Percentiles rank a stretch among this genome's conserved stretches.
Conservation (phyloP, 2,329 filamentous ascomycete genomes). For the Pseudogymnoascus sp. region DNA sequence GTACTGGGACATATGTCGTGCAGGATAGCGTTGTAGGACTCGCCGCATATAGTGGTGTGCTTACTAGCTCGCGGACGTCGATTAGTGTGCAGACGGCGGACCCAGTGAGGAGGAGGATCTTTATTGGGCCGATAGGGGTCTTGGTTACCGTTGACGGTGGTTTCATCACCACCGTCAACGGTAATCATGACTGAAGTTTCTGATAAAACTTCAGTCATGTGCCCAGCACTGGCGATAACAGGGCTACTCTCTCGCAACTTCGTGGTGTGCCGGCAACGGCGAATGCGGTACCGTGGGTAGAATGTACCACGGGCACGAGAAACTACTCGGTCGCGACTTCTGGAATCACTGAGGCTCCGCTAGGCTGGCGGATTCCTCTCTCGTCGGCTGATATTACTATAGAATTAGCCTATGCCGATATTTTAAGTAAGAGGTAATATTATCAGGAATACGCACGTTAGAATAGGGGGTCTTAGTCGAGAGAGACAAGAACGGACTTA, state of each 20-base stretch:
- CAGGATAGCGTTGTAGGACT: conserved; percentile 37
- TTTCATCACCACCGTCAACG: conserved; percentile 31
- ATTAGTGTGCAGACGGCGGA: conserved; percentile 36
- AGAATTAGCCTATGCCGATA: background rate
- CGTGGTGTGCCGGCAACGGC: background rate
- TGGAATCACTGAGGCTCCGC: background rate
- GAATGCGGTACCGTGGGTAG: background rate
- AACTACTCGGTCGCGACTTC: background rate
- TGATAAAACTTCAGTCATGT: conserved; percentile 32
- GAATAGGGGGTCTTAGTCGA: no score
- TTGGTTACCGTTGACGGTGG: conserved; percentile 36
- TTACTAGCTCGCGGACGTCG: conserved; percentile 20
- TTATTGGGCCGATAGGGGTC: conserved; percentile 38
- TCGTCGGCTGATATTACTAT: background rate
- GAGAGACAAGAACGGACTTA: no score
- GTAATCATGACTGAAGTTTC: no score
- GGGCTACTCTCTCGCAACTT: background rate
- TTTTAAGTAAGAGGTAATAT: background rate
- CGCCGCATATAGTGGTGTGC: conserved; percentile 41
- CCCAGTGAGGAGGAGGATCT: conserved; percentile 39
- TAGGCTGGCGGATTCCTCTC: background rate
- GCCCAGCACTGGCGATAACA: background rate
- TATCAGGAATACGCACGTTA: no score
- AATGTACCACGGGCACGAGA: background rate
- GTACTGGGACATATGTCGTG: conserved; percentile 41